Evolutionary conservation across 352 stramenopile species (phyloP), one percentile per base, ranked within the genome.

Genomic region (Phytopythium montanum): DNA sequence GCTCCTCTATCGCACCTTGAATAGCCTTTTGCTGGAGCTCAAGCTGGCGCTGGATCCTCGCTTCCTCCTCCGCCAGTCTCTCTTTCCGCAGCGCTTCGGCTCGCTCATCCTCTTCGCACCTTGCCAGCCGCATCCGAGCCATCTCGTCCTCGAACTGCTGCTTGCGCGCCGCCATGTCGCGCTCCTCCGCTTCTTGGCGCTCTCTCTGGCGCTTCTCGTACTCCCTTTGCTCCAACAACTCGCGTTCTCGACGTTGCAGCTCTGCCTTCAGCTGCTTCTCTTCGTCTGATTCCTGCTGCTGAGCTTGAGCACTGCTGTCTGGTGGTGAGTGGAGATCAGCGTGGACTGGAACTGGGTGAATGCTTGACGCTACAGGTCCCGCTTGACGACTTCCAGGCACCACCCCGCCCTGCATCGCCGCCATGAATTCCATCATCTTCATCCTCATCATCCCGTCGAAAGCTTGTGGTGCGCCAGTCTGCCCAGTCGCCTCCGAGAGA

Each of bases 351-450:
- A 18, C 8, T 54, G 48, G 26, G 19, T 7, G 14, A 0, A 54
- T 25, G 7, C 18, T 33, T 29, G 31, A 21, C 23, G 46, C 5
- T 12, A 33, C 21, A n/a, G 46, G n/a, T 5, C 19, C 18, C 18
- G 46, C 9, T 23, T 33, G 46, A 18, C 23, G 26, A 12, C 10
- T 14, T 13, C 14, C 46, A 4, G 46, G 25, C 31, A 31, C 2
- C 31, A 19, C 5, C 3, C 29, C 14, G 28, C 29, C 36, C 26
- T 49, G 52, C 34, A 58, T 44, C 7, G 61, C 70, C 26, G 58
- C 26, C 76, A 89, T 85, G 66, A 87, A 79, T 54, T 87, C 75
- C 68, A 89, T 87, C 73, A 89, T 87, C 33, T 66, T 69, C 62
- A 87, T 72, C 60, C 81, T 71, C n/a, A 90, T 60, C 46, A 73